These are phyloP conservation scores for Lachancea quebecensis DNA, from an alignment of 805 yeast genomes.

Conservation along the genomic window DNA sequence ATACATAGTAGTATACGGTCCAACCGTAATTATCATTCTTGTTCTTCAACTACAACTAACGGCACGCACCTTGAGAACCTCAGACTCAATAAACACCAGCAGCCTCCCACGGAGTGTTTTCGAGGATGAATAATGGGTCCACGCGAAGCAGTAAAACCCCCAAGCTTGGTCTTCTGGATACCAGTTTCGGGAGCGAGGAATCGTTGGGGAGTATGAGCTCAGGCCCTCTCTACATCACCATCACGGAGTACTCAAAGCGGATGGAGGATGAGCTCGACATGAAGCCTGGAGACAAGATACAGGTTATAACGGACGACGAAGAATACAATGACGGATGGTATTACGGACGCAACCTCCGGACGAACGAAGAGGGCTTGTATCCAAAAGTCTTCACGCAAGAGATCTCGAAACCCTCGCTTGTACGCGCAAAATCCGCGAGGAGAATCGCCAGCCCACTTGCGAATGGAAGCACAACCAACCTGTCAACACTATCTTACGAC, in stretches of 20 bases:
- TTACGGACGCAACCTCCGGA: conserved; percentile 71
- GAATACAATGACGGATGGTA: conserved; percentile 98
- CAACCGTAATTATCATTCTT: no score
- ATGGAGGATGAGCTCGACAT: conserved; percentile 84
- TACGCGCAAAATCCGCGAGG: conserved; percentile 53
- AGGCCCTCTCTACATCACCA: conserved; percentile 43
- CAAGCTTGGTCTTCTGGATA: conserved; percentile 14
- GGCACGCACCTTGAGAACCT: no score
- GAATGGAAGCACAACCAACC: conserved; percentile 15
- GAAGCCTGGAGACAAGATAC: conserved; percentile 75
- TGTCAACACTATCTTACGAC: conserved; percentile 14
- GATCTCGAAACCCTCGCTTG: conserved; percentile 37
- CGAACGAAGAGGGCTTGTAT: conserved; percentile 76
- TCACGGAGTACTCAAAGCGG: conserved; percentile 82
- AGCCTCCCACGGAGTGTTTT: neutral
- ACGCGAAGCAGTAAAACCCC: conserved; percentile 7
- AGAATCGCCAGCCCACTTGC: conserved; percentile 34
- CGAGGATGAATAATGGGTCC: conserved; percentile 3
- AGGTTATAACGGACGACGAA: conserved; percentile 85
- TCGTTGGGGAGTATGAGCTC: conserved; percentile 1
- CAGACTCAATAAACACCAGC: neutral
- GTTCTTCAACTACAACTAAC: no score
- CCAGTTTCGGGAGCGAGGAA: conserved; percentile 9
- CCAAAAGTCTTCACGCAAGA: conserved; percentile 83
- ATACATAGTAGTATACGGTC: no score